Conservation (phyloP, 148 eudicot genomes). For the Chenopodium suecicum region DNA sequence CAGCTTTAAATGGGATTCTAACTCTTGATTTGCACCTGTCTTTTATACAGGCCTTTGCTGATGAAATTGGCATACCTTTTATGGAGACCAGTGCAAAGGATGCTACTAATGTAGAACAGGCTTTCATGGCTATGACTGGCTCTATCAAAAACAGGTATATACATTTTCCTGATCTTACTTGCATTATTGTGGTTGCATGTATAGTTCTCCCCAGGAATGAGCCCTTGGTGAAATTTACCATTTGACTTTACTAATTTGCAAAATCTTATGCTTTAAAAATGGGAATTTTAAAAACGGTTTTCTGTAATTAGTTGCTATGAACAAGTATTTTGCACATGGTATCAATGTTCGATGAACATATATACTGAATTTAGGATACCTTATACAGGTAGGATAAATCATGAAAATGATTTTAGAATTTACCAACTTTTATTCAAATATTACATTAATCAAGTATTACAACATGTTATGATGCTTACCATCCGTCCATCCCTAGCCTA, state of each 20-base stretch:
- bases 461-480: neutral
- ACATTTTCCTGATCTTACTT: neutral
- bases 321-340: neutral
- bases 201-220: neutral
- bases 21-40: slow-evolving; percentile 1
- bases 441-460: neutral
- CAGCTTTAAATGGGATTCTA: neutral
- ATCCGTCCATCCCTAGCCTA: neutral
- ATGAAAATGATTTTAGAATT: neutral
- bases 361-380: neutral
- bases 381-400: neutral
- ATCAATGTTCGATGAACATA: neutral
- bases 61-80: slow-evolving; percentile 81
- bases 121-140: slow-evolving; percentile 84
- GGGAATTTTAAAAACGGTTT: neutral
- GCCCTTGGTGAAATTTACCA: neutral
- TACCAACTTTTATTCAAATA: neutral
- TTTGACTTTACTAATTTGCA: neutral
- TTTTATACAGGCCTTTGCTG: slow-evolving; percentile 57
- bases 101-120: slow-evolving; percentile 69
- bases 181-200: neutral
- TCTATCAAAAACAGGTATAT: slow-evolving; percentile 59
- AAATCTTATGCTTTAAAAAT: neutral
- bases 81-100: slow-evolving; percentile 83
- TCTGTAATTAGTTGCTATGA: neutral